Conservation (phyloP, 768 basidiomycete species). For the Lentinula raphanica region DNA sequence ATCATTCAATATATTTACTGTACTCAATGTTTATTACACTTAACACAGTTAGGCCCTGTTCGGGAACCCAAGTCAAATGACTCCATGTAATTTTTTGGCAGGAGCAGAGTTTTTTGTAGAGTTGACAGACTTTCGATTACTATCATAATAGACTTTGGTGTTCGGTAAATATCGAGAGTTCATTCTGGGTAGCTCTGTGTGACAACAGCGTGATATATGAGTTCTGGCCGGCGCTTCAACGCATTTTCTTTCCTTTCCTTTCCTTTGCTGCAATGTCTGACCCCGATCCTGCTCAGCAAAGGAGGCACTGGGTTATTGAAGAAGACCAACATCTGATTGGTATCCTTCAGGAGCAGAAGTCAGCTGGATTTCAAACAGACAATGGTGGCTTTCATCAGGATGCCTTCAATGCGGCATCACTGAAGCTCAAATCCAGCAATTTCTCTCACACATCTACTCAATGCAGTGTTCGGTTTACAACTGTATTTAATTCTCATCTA, state of each 20-base stretch:
- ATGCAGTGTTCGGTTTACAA: too few relatives aligned
- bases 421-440: too few relatives aligned
- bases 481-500: too few relatives aligned
- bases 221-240: neutral
- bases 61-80: neutral
- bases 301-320: neutral
- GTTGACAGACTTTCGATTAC: neutral
- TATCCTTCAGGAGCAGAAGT: neutral
- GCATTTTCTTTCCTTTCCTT: neutral
- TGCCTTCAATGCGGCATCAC: too few relatives aligned
- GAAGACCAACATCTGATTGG: neutral
- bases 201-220: too few relatives aligned
- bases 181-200: too few relatives aligned
- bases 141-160: neutral
- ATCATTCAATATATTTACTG: too few relatives aligned
- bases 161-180: neutral
- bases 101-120: neutral
- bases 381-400: neutral
- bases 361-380: neutral
- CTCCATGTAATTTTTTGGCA: neutral
- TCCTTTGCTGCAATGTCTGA: neutral
- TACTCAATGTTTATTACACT: too few relatives aligned
- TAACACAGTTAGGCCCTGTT: constrained; percentile 3
- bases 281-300: neutral
- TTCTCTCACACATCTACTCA: too few relatives aligned